Conservation (phyloP, 1,139 yeast species). For the Chernovozyma aurita region DNA sequence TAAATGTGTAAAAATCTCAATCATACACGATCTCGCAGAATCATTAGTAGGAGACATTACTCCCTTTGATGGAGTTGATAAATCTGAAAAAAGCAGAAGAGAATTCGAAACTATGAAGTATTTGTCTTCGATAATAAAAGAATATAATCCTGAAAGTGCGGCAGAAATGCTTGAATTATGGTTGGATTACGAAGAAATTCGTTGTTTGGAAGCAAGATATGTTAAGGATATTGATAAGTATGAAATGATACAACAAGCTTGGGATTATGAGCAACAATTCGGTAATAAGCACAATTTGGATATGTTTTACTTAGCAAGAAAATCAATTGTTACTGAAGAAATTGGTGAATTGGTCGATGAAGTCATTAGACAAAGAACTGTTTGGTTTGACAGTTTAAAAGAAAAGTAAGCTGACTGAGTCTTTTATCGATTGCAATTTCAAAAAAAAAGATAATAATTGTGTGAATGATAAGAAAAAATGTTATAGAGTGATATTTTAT, state of each 20-base stretch:
- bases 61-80: slow-evolving; percentile 72
- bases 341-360: slow-evolving; percentile 69
- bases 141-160: slow-evolving; percentile 63
- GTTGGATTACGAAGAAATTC: slow-evolving; percentile 86
- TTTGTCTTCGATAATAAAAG: slow-evolving; percentile 54
- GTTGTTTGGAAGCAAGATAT: slow-evolving; percentile 78
- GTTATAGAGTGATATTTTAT: no score
- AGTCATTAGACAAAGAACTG: slow-evolving; percentile 53
- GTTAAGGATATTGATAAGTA: slow-evolving; percentile 94
- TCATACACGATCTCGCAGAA: slow-evolving; percentile 94
- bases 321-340: slow-evolving; percentile 66
- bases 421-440: no score
- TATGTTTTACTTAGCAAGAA: slow-evolving; percentile 65
- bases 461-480: no score
- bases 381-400: slow-evolving; percentile 3
- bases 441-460: no score
- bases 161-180: slow-evolving; percentile 68
- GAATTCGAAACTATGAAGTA: slow-evolving; percentile 73
- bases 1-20: slow-evolving; percentile 80
- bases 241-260: slow-evolving; percentile 86
- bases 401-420: background rate
- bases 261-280: slow-evolving; percentile 76
- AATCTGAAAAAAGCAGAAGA: slow-evolving; percentile 70
- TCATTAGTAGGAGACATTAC: slow-evolving; percentile 92
- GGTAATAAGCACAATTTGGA: slow-evolving; percentile 54